These are phyloP conservation scores for Amanita fuliginea DNA, from an alignment of 768 basidiomycete genomes.

Conservation along the genomic window DNA sequence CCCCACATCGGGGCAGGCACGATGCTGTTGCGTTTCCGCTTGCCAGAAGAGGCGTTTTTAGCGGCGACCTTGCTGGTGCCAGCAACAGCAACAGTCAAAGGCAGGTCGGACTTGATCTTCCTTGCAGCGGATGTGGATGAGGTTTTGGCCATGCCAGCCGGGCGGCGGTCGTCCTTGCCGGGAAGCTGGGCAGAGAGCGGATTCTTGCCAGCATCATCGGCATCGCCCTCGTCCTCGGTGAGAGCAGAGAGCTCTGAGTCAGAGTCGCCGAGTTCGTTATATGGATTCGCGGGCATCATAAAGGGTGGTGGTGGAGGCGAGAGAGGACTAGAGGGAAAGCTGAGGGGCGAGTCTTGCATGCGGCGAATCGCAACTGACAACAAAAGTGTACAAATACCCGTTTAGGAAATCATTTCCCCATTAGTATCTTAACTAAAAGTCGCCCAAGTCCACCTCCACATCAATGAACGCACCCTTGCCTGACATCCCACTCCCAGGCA, in stretches of 20 bases:
- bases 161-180: not conserved
- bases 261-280: constrained; percentile 23
- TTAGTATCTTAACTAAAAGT: constrained; percentile 5
- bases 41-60: constrained; percentile 11
- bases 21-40: constrained; percentile 53
- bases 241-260: constrained; percentile 78
- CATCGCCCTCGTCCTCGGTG: constrained; percentile 70
- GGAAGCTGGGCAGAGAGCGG: not conserved
- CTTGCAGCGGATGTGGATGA: not conserved
- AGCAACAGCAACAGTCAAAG: constrained; percentile 8
- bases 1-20: constrained; percentile 81
- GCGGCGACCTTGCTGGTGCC: constrained; percentile 9
- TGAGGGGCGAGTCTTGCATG: constrained; percentile 51
- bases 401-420: not conserved
- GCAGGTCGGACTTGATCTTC: not conserved
- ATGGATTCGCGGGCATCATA: not conserved
- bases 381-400: not conserved
- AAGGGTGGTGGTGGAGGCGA: constrained; percentile 15
- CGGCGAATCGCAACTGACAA: not conserved
- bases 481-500: constrained; percentile 14
- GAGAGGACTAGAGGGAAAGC: constrained; percentile 56
- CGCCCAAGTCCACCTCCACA: constrained; percentile 6
- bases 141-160: not conserved
- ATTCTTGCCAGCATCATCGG: constrained; percentile 13
- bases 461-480: constrained; percentile 28